Evolutionary conservation across 345 rosid species (phyloP).

Genomic region (Populus ilicifolia): DNA sequence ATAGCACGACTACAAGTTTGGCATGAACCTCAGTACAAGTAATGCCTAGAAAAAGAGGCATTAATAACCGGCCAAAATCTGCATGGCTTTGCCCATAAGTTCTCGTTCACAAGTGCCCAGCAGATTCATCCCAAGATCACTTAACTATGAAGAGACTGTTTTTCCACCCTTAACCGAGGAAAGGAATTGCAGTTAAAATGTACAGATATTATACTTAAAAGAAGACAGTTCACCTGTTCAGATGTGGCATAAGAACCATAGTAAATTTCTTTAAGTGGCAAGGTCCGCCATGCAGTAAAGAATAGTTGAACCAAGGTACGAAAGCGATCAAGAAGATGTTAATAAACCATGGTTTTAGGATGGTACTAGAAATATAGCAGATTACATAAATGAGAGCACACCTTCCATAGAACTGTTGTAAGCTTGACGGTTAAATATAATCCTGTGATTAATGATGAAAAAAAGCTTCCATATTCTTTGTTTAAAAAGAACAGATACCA

Average conservation of each 20-base stretch:
- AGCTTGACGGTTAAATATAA: slow-evolving; percentile 83
- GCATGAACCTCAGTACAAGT: background rate
- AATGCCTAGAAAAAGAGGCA: background rate
- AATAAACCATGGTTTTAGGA: background rate
- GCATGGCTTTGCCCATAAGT: background rate
- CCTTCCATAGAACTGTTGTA: slow-evolving; percentile 76
- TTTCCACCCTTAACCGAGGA: background rate
- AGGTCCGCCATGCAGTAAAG: slow-evolving; percentile 42
- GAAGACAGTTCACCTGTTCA: slow-evolving; percentile 43
- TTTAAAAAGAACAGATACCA: slow-evolving; percentile 88
- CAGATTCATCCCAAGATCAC: background rate
- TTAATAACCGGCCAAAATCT: background rate
- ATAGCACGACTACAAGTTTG: background rate
- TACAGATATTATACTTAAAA: background rate
- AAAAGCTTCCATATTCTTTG: slow-evolving; percentile 84
- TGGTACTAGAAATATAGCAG: background rate
- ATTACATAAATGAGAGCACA: slow-evolving; percentile 10
- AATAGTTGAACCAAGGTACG: slow-evolving; percentile 48
- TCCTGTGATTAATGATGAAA: slow-evolving; percentile 76
- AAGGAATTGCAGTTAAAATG: background rate
- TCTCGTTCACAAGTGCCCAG: background rate
- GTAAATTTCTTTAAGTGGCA: slow-evolving; percentile 52
- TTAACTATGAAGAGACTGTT: background rate
- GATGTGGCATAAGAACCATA: slow-evolving; percentile 55
- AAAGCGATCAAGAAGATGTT: background rate